Base-by-base conservation (phyloP, 371 early-diverging fungal genomes). In the Mortierella sp. region DNA sequence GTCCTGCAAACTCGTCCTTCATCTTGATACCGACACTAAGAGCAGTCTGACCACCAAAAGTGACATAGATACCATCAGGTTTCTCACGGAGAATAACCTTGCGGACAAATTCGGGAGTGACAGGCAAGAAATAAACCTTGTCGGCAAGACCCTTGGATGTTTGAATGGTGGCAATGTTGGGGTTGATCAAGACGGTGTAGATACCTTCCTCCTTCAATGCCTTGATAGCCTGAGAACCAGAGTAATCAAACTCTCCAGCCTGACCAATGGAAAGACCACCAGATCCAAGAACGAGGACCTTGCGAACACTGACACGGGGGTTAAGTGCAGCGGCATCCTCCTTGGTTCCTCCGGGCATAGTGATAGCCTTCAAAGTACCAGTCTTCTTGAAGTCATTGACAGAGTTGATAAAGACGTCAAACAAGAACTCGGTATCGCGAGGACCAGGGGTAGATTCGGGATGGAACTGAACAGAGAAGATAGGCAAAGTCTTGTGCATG, bases 241-340 rank as follows among this genome's bases (percentile, higher is more conserved):
- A 97, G 87, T 98, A 98, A 85, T 98, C 98, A 75, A 98, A 98
- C 88, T 98, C 98, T 64, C 98, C 98, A 53, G 98, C 98, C 85
- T 98, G 98, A 40, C 98, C 98, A 75, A 98, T 98, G 29, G 94
- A 94, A 61, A 98, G 84, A 77, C 98, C 98, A 64, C 98, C 98
- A 28, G 96, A 96, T 53, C 98, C 98, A 45, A 98, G 88, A n/a
- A 98, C 93, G 59, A 98, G 88, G 17, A 98, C 98, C 87, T 97
- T 96, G 70, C 86, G 87, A 67, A 90, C 89, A 35, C 59, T 73
- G 72, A 83, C 79, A 12, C 75, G 78, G 19, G 89, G 87, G 74
- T 88, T 84, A 79, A 86, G 85, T n/a, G 78, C 84, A 42, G 82
- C 64, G 53, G 89, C 89, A 22, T 86, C 89, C 35, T 81, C 87